Base-by-base conservation (phyloP, 169 alveolate species). In the Plasmodium billcollinsi region DNA sequence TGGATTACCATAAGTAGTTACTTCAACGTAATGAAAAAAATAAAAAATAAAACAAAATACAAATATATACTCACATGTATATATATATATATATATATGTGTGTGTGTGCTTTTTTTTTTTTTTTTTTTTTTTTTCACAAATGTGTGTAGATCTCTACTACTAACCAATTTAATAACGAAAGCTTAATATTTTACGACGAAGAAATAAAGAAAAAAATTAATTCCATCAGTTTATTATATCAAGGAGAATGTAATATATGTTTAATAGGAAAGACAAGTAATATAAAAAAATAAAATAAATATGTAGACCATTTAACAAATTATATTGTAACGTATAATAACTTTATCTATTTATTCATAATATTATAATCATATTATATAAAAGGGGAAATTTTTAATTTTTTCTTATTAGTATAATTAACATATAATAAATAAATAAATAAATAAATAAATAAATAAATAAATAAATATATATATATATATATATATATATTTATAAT, bases 161-260 rank as follows among this genome's bases (percentile, higher is more conserved):
- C 56, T 15, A 56, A 29, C 29, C 59, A 69, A 5, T 24, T 80
- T 61, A 83, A 58, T 33, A 83, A 69, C 33, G 70, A 80, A 26
- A n/a, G 54, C 63, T 49, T 80, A 80, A 49, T 70, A 80, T 80
- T 52, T 80, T 56, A 80, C 65, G 76, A 80, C 50, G 90, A 80
- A 56, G 90, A 80, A 80, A 80, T 69, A 67, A 58, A 62, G 65
- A 80, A 80, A 49, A 67, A 62, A 61, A 54, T 80, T 47, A 80
- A 67, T 47, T 80, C 90, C 0, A 80, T 80, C 58, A 80, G 83
- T 50, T 45, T 80, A 24, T 58, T 80, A 15, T 80, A 80, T 59
- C 67, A 58, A 62, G 90, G 90, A 12, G 67, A 67, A 54, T 80
- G 85, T 29, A 80, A 80, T 20, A 80, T 80, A 39, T 80, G 85